Percentiles rank a stretch among this genome's conserved stretches.
Evolutionary conservation across 129 eudicot genomes (phyloP).

Genomic region (Cynara cardunculus): DNA sequence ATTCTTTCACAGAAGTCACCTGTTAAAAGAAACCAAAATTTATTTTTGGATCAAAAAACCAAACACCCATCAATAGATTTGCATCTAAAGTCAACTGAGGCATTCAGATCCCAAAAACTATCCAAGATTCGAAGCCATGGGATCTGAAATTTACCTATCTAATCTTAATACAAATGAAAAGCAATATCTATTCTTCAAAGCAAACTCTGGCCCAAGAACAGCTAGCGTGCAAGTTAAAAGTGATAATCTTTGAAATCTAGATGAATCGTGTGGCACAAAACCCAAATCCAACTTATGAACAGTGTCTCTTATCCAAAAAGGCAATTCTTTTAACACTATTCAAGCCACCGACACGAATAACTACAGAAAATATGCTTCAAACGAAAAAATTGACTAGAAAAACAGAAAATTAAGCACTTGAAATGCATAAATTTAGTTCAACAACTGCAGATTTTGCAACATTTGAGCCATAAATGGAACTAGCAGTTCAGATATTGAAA

Average conservation of each 20-base stretch:
- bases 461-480: background rate
- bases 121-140: background rate
- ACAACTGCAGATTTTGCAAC: conserved; percentile 1
- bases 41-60: conserved; percentile 28
- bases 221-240: background rate
- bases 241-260: background rate
- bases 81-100: conserved; percentile 12
- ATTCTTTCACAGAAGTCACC: conserved; percentile 91
- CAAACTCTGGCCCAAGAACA: background rate
- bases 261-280: conserved; percentile 11
- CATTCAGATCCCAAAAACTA: conserved; percentile 16
- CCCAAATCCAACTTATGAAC: conserved; percentile 26
- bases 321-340: conserved; percentile 13
- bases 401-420: background rate
- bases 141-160: conserved; percentile 4
- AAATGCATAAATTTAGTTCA: conserved; percentile 7
- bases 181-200: background rate
- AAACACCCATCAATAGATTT: conserved; percentile 8
- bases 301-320: conserved; percentile 21
- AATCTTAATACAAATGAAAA: background rate
- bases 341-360: conserved; percentile 33
- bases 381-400: background rate
- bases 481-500: background rate
- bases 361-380: background rate
- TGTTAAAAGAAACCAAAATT: conserved; percentile 13